These are phyloP conservation scores for Acaromyces ingoldii DNA, from an alignment of 1,284 basidiomycete genomes.

Conservation along the genomic window DNA sequence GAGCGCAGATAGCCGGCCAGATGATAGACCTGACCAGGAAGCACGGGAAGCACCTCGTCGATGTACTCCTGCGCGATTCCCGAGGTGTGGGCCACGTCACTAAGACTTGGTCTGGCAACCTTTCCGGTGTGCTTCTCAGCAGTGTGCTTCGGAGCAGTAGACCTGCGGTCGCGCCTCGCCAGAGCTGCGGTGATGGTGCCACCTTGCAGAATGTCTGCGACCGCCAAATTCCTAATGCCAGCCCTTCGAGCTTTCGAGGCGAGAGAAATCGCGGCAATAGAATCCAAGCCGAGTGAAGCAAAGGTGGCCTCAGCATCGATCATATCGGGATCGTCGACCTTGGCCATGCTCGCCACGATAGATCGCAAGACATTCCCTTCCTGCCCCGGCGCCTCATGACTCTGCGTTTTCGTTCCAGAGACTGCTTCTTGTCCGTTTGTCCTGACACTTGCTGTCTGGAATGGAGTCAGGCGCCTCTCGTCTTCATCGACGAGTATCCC, in stretches of 20 bases:
- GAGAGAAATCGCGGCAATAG: conserved; percentile 43
- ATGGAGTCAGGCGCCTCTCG: background rate
- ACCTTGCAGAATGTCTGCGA: conserved; percentile 32
- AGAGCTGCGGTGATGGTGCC: conserved; percentile 14
- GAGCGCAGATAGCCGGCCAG: conserved; percentile 21
- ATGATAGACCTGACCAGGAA: conserved; percentile 34
- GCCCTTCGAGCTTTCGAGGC: conserved; percentile 27
- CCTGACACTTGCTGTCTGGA: background rate
- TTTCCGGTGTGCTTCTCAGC: background rate
- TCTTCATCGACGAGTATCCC: conserved; percentile 16
- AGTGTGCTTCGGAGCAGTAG: background rate
- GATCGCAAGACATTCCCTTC: background rate
- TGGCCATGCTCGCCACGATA: conserved; percentile 20
- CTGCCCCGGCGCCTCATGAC: background rate
- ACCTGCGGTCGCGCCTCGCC: background rate
- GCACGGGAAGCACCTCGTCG: conserved; percentile 27
- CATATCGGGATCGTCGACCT: conserved; percentile 15
- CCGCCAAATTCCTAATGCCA: conserved; percentile 18
- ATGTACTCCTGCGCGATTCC: conserved; percentile 1
- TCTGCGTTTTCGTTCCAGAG: background rate
- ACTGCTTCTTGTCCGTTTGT: no score
- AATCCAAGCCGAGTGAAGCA: conserved; percentile 40
- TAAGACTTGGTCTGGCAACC: background rate
- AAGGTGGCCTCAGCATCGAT: conserved; percentile 22
- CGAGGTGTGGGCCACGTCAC: background rate